Conservation (phyloP, 176 grass and related monocot genomes). For the Phyllostachys edulis region DNA sequence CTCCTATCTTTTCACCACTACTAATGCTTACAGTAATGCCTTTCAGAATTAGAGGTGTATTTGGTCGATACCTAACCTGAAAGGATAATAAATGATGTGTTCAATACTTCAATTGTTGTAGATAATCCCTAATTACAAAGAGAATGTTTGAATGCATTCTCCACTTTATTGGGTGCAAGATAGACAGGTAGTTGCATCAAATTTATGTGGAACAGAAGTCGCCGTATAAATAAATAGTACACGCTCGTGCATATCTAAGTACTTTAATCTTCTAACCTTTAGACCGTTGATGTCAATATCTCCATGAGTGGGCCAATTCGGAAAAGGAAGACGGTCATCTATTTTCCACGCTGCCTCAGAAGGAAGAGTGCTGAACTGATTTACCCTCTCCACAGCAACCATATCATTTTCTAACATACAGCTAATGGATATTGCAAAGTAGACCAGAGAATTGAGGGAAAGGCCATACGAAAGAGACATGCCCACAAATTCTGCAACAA, state of each 20-base stretch:
- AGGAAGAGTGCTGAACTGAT: conserved; percentile 87
- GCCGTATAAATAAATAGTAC: neutral
- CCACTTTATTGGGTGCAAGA: neutral
- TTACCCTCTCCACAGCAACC: conserved; percentile 94
- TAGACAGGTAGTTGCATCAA: neutral
- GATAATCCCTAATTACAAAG: neutral
- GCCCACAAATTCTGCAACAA: conserved; percentile 83
- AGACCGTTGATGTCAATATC: conserved; percentile 68
- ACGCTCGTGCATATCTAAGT: neutral
- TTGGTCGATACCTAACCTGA: conserved; percentile 80
- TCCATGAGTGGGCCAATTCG: conserved; percentile 70
- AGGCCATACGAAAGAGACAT: conserved; percentile 93
- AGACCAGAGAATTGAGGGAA: conserved; percentile 74
- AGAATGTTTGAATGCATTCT: neutral
- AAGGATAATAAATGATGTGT: conserved; percentile 1
- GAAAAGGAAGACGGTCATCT: conserved; percentile 47
- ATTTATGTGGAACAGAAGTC: neutral
- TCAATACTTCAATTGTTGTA: neutral
- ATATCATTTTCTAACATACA: conserved; percentile 94
- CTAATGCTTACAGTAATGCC: conserved; percentile 67
- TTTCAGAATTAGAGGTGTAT: conserved; percentile 88
- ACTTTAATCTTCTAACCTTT: conserved; percentile 50
- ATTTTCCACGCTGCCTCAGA: conserved; percentile 71
- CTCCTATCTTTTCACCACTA: conserved; percentile 87
- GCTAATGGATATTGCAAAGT: conserved; percentile 76